Base-by-base conservation (phyloP, 148 eudicot genomes). In the Vaccinium corymbosum region DNA sequence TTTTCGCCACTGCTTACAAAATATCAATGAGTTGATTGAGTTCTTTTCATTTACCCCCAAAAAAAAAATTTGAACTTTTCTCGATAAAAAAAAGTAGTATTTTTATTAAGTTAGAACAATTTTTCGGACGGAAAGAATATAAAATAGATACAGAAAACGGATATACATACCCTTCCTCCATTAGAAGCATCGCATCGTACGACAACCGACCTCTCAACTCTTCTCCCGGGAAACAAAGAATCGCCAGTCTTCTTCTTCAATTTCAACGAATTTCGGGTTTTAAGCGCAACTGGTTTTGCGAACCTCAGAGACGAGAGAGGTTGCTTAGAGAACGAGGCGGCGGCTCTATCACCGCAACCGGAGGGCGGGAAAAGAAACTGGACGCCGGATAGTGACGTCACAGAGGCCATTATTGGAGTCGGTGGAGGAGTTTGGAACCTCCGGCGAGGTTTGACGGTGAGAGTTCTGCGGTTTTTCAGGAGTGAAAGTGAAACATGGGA, bases 151-250 rank as follows among this genome's bases (percentile, higher is more conserved):
- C 7, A 68, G 72, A n/a, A 10, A 68, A 68, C 17, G 42, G 73
- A 68, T 4, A n/a, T 48, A 82, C 73, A 68, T 88, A 91, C 97
- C 90, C 90, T 90, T 84, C 95, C 95, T 81, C 73, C 73, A 29
- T 70, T 73, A 1, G 91, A 55, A 46, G 95, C 91, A 16, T 95
- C 91, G 62, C 98, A 95, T 0, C 94, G 90, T 49, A 95, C 92
- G 64, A 87, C 83, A 75, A 92, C 85, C 68, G 42, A 80, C 8
- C 72, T 77, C 78, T 83, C 87, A 38, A 13, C 27, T 79, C 75
- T 87, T 55, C 87, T 85, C 55, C 38, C 78, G 25, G 84, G 81
- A 53, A 75, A 50, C 74, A 85, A 29, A 4, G 7, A 86, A 82
- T 84, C 89, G 51, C 76, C 86, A 12, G 61, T 84, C 78, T 75